Conservation (phyloP, 257 asterid genomes). For the Echites panduratus region DNA sequence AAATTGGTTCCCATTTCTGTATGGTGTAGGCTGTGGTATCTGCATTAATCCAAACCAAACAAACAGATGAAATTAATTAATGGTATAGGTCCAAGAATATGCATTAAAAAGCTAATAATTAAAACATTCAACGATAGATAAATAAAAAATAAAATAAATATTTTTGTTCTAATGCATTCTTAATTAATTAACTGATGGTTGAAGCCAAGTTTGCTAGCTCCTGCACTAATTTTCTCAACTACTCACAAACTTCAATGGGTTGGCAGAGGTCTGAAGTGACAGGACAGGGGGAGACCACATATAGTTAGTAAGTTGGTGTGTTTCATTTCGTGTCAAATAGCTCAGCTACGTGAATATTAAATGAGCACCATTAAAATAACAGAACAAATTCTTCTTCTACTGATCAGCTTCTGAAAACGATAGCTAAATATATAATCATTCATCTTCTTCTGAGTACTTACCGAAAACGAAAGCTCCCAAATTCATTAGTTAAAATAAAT, state of each 20-base stretch:
- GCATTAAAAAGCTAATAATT: too few relatives aligned
- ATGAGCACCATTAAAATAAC: background rate
- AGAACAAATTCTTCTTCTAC: background rate
- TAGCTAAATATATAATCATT: background rate
- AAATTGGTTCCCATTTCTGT: constrained; percentile 55
- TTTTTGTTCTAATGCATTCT: background rate
- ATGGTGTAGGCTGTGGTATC: constrained; percentile 77
- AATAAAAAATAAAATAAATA: too few relatives aligned
- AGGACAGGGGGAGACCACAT: background rate
- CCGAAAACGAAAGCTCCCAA: too few relatives aligned
- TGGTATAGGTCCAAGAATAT: background rate
- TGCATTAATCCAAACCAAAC: constrained; percentile 27
- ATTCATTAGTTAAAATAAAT: too few relatives aligned
- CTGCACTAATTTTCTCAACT: background rate
- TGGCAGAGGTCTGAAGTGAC: background rate
- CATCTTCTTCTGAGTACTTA: too few relatives aligned
- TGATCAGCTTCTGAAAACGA: background rate
- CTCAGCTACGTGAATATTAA: background rate
- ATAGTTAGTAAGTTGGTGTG: background rate
- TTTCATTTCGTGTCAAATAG: background rate
- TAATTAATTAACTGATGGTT: too few relatives aligned
- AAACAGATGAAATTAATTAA: background rate
- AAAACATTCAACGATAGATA: too few relatives aligned
- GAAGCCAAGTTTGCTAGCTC: background rate
- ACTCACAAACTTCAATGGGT: background rate